Conservation (phyloP, 2,329 filamentous ascomycete genomes). For the Fonsecaea pugnacius region DNA sequence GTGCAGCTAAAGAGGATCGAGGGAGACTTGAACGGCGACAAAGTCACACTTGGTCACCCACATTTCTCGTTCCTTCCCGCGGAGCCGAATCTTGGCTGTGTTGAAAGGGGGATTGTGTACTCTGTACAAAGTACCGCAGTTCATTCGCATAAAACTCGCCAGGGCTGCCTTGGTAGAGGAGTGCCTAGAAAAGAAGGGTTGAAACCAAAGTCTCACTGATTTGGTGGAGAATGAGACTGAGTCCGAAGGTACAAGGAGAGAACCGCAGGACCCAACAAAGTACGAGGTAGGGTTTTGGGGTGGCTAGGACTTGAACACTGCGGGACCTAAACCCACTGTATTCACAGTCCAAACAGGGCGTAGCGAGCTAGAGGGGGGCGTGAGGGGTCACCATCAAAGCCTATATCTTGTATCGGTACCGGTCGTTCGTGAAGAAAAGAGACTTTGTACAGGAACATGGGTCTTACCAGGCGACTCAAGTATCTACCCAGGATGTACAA, state of each 20-base stretch:
- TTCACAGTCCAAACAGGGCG: not conserved
- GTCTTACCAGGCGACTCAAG: not conserved
- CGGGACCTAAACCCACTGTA: not conserved
- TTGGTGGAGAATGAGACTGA: not conserved
- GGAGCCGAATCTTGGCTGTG: not conserved
- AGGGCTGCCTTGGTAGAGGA: not conserved
- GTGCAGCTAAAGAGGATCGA: not conserved
- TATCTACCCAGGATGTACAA: not conserved
- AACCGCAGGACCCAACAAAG: not conserved
- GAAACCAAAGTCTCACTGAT: not conserved
- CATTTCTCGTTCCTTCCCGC: constrained; percentile 1
- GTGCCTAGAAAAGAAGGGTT: not conserved
- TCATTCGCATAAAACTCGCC: not conserved
- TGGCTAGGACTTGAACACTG: not conserved
- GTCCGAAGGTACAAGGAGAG: no score
- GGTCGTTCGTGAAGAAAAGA: not conserved
- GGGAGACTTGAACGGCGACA: not conserved
- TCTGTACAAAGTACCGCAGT: not conserved
- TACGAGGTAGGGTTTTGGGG: not conserved
- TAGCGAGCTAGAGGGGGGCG: not conserved
- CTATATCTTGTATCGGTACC: not conserved
- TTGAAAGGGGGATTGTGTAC: not conserved
- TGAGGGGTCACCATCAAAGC: not conserved
- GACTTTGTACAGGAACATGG: not conserved
- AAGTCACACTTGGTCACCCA: not conserved